Conservation (phyloP, 2,329 filamentous ascomycete genomes). For the Pleoardoris graminearum region DNA sequence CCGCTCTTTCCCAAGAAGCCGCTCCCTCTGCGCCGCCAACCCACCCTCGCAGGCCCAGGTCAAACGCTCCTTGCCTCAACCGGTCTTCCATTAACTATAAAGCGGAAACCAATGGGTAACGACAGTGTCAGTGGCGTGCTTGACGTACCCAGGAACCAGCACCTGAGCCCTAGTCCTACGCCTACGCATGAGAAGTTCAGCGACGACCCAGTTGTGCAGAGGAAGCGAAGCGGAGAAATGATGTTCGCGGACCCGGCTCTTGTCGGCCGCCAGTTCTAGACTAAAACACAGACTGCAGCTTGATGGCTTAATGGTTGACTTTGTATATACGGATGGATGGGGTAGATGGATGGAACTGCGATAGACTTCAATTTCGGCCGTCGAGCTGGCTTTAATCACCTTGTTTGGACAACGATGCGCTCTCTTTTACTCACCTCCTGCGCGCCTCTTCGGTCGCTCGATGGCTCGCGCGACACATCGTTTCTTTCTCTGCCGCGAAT, state of each 20-base stretch:
- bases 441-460: too few relatives aligned
- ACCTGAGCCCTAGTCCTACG: conserved; percentile 12
- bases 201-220: conserved; percentile 17
- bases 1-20: conserved; percentile 20
- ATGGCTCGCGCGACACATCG: neutral
- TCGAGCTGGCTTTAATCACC: conserved; percentile 1
- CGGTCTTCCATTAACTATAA: conserved; percentile 28
- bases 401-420: neutral
- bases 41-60: conserved; percentile 21
- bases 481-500: neutral
- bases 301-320: conserved; percentile 11
- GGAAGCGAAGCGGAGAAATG: conserved; percentile 26
- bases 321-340: conserved; percentile 1
- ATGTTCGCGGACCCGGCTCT: conserved; percentile 26
- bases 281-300: neutral
- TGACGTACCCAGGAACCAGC: conserved; percentile 21
- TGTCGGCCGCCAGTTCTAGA: conserved; percentile 21
- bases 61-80: conserved; percentile 20
- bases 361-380: conserved; percentile 3
- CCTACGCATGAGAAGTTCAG: conserved; percentile 11
- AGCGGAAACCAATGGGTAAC: conserved; percentile 20
- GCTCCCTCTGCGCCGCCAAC: conserved; percentile 22
- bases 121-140: conserved; percentile 20
- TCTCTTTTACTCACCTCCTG: neutral
- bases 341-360: neutral